phyloP scores from a whole-genome alignment of 257 asterid genomes.

The Asclepias syriaca region DNA sequence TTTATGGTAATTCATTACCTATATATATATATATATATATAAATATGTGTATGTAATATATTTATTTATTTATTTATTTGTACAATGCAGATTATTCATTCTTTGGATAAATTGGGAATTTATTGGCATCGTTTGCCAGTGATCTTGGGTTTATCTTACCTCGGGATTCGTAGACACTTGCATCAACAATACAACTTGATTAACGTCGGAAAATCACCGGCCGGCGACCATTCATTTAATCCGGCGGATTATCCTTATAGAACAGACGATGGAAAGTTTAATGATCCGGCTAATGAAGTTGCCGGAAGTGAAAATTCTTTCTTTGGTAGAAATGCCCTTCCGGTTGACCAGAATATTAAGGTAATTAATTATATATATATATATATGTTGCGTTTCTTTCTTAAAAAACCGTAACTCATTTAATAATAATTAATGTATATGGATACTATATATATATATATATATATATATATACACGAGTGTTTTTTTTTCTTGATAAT shows the following conservation, averaged over 20 bases:
- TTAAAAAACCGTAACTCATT: too few relatives aligned
- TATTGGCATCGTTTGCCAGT: conserved; percentile 58
- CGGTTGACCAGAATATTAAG: conserved; percentile 37
- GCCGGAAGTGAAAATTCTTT: conserved; percentile 42
- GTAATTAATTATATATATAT: conserved; percentile 17
- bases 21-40: too few relatives aligned
- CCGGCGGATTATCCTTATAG: conserved; percentile 40
- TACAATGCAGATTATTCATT: conserved; percentile 42
- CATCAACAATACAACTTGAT: conserved; percentile 57
- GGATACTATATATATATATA: too few relatives aligned
- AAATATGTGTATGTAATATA: background rate
- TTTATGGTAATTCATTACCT: conserved; percentile 33
- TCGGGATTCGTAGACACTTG: conserved; percentile 40
- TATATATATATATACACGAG: too few relatives aligned
- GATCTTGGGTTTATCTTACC: conserved; percentile 44
- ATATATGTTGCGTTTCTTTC: too few relatives aligned
- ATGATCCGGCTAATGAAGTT: conserved; percentile 35
- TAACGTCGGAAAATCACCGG: conserved; percentile 43
- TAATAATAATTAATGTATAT: too few relatives aligned
- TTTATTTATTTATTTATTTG: too few relatives aligned
- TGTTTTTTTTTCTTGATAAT: too few relatives aligned
- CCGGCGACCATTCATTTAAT: conserved; percentile 12
- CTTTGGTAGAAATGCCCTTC: conserved; percentile 58
- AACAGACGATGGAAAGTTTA: conserved; percentile 40
- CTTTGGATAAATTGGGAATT: conserved; percentile 29